phyloP scores from a whole-genome alignment of 2,329 filamentous ascomycete genomes.

The Clarireedia paspali region DNA sequence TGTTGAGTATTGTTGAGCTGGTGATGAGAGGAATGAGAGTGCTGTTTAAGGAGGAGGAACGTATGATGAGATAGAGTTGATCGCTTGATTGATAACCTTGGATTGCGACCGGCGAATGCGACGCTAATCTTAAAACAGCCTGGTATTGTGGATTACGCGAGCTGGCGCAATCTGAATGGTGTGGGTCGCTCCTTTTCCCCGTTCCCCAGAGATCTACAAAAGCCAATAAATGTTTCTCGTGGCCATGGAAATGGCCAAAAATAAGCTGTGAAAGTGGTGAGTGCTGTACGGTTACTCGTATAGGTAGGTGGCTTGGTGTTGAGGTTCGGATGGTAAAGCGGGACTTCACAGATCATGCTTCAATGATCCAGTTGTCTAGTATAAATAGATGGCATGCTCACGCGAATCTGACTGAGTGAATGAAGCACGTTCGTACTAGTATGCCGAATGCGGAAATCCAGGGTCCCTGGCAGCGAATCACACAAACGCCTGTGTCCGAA shows the following conservation, averaged over 20 bases:
- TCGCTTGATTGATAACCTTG: not conserved
- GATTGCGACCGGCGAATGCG: not conserved
- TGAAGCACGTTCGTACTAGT: constrained; percentile 1
- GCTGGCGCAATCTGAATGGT: not conserved
- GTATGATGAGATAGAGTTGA: not conserved
- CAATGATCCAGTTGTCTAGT: not conserved
- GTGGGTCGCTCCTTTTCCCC: not conserved
- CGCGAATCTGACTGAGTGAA: constrained; percentile 1
- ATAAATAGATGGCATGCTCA: too few relatives aligned
- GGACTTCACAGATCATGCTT: not conserved
- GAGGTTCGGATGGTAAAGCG: too few relatives aligned
- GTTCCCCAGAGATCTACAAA: not conserved
- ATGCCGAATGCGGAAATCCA: too few relatives aligned
- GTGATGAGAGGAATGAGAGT: not conserved
- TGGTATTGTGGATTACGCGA: not conserved
- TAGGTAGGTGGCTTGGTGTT: too few relatives aligned
- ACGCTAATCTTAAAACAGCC: not conserved
- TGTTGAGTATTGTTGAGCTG: constrained; percentile 10
- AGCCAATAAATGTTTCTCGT: not conserved
- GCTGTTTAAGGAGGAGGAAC: not conserved
- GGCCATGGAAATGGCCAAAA: not conserved
- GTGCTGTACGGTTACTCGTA: not conserved
- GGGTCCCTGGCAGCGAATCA: too few relatives aligned
- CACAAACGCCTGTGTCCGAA: too few relatives aligned
- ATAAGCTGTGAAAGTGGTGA: not conserved